Base-by-base conservation (phyloP, 192 early-diverging fungal species). In the Linnemannia elongata region DNA sequence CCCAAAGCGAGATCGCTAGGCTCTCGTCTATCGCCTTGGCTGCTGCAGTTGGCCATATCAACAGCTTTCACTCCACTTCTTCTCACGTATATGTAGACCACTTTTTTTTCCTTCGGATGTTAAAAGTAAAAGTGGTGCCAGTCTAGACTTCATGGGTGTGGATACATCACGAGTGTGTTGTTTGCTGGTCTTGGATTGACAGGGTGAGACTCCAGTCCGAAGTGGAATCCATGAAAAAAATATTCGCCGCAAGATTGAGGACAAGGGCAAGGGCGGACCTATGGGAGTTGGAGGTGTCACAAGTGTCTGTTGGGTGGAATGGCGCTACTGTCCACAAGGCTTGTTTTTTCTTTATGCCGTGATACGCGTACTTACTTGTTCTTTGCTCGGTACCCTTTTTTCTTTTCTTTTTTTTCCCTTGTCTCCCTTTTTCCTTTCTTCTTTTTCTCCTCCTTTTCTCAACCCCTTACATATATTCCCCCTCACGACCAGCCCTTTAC, bases 1-100 rank as follows among this genome's bases (percentile, higher is more conserved):
- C 81, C 81, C 0, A 82, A 82, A 18, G 66, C 63, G 20, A 38
- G 69, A 6, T 75, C 73, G 20, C 30, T 2, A 39, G 74, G 74
- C 33, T 13, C 52, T 30, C 74, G 35, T 3, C 12, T 15, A 30
- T 27, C 22, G 24, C 55, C 55, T 12, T 27, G 55, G n/a, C 55
- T 27, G n/a, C 55, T 27, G 12, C 6, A 30, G 60, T 30, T 30
- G 55, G 55, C n/a, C 8, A 27, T 57, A 5, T 18, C 49, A 22
- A 52, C 18, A 17, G 17, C 6, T 20, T 2, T 22, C 49, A 52
- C 20, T 17, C 5, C 49, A 22, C 49, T 52, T 52, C 4, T 52
- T 52, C 18, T 52, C 49, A 52, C 49, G 22, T 52, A 52, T 22
- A 52, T 15, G 20, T 52, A 52, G 18, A 52, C 49, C n/a, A n/a